Conservation (phyloP, 805 yeast species). For the Candida quercuum region DNA sequence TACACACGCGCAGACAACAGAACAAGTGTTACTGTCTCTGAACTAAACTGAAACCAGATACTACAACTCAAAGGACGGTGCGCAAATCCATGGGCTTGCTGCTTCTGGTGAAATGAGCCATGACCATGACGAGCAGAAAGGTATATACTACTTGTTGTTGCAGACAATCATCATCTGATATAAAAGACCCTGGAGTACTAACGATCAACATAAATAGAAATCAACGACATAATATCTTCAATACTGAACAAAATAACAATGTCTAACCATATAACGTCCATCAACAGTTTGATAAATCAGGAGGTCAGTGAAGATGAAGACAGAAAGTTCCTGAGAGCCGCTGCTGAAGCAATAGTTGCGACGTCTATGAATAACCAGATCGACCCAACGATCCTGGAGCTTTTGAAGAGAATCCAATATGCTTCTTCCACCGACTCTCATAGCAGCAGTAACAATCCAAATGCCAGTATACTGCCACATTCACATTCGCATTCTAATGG, state of each 20-base stretch:
- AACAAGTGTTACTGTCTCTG: no score
- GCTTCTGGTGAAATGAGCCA: no score
- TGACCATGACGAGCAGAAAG: neutral
- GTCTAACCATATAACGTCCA: conserved; percentile 4
- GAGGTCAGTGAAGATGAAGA: conserved; percentile 37
- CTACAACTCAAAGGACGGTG: no score
- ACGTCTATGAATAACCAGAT: conserved; percentile 42
- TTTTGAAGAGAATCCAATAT: conserved; percentile 54
- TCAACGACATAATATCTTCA: neutral
- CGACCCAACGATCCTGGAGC: conserved; percentile 59
- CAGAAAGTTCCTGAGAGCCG: conserved; percentile 48
- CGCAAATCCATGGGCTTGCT: no score
- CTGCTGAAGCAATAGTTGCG: conserved; percentile 56
- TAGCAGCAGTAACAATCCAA: neutral
- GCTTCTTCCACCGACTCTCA: conserved; percentile 26
- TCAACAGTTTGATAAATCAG: conserved; percentile 6
- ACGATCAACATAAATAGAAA: neutral
- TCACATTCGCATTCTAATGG: no score
- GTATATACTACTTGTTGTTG: no score
- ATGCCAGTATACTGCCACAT: neutral
- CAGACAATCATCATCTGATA: no score
- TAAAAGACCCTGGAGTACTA: no score
- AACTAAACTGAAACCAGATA: no score
- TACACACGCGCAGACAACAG: no score
- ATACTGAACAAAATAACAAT: neutral